Evolutionary conservation across 139 green algal genomes (phyloP), one percentile per base, ranked within the genome.

Genomic region (Diplosphaera chodatii): DNA sequence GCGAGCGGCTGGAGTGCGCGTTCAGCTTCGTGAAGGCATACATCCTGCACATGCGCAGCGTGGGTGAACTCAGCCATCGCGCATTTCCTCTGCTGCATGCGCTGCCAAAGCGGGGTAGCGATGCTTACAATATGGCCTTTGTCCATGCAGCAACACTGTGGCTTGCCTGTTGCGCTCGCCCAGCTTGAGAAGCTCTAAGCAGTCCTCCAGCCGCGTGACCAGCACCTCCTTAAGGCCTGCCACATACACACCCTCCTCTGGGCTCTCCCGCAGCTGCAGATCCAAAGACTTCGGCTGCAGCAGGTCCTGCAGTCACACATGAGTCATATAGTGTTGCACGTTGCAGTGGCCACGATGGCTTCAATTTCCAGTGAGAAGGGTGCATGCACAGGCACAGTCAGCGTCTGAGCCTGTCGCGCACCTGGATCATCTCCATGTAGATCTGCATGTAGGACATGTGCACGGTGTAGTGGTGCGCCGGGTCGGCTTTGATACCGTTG

Each of bases 381-480:
- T 48, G 37, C 37, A 48, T 6, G 37, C 37, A 48, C n/a, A n/a
- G n/a, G 37, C 8, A 48, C 56, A 66, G 30, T 40, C 68, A 74
- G 23, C 67, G 20, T 41, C 15, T n/a, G 22, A 29, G 23, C 37
- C n/a, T n/a, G n/a, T n/a, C 21, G 0, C 27, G 22, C 63, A 82
- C 78, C 76, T 88, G 82, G 32, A 95, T 91, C 34, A 90, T 74
- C 76, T 96, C 90, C 82, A 91, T 91, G 79, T 95, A 96, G 68
- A 96, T 91, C 72, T 96, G 89, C 27, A 96, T 84, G 72, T 94
- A 96, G 16, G 81, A 89, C 81, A 96, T 92, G 55, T 78, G 78
- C 21, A 94, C 82, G 29, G 40, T 82, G 77, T 91, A 91, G n/a
- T 78, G 74, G 71, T 94, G 70, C 4, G 73, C 33, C 0, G 55